A percentile compares a stretch with the other conserved stretches of the same genome.
phyloP scores from a whole-genome alignment of 1,284 basidiomycete genomes.

The Cryptococcus deneoformans region DNA sequence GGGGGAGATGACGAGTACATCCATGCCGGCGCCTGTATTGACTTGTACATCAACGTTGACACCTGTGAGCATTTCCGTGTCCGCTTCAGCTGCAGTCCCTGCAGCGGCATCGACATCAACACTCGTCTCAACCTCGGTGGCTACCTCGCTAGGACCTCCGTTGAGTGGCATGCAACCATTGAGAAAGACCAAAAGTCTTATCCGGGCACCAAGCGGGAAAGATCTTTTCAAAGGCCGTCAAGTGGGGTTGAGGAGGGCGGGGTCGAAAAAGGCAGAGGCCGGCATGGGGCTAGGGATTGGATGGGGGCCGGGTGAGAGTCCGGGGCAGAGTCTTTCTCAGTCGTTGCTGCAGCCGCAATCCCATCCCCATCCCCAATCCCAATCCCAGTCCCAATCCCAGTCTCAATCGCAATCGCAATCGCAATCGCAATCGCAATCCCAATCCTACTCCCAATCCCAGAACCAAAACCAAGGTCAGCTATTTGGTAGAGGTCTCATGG shows the following conservation, averaged over 20 bases:
- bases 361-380: too few species aligned
- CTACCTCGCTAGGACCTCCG: too few species aligned
- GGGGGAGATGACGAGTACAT: too few species aligned
- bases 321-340: constrained; percentile 8
- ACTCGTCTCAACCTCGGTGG: too few species aligned
- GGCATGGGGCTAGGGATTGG: not conserved
- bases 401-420: too few species aligned
- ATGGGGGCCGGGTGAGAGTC: constrained; percentile 11
- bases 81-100: not conserved
- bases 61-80: not conserved
- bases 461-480: constrained; percentile 15
- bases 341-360: too few species aligned
- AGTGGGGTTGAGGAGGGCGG: constrained; percentile 25
- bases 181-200: constrained; percentile 10
- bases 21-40: too few species aligned
- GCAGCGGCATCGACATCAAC: not conserved
- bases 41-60: not conserved
- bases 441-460: not conserved
- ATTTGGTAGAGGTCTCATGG: constrained; percentile 31
- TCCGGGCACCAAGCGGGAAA: constrained; percentile 36
- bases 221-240: constrained; percentile 37
- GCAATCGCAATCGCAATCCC: too few species aligned
- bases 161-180: too few species aligned
- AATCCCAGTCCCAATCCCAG: too few species aligned
- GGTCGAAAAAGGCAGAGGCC: constrained; percentile 9